Evolutionary conservation across 352 stramenopile genomes (phyloP).

Genomic region (Aphanomyces euteiches): DNA sequence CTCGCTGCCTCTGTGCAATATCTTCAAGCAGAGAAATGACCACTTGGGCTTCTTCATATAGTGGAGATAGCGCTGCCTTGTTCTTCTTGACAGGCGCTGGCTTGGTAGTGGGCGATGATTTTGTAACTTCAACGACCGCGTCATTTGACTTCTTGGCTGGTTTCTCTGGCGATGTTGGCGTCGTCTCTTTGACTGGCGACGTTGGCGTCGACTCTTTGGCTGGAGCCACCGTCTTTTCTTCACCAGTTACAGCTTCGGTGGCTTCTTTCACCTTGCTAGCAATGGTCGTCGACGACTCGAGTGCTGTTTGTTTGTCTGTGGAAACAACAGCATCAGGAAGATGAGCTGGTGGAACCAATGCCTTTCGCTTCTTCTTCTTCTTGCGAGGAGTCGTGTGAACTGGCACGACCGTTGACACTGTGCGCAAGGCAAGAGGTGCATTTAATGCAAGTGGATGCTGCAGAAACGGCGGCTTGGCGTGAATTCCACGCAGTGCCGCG

Average conservation of each 20-base stretch:
- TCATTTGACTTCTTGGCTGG: background rate
- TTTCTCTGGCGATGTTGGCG: background rate
- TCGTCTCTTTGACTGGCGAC: background rate
- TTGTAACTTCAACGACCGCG: slow-evolving; percentile 29
- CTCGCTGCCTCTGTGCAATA: slow-evolving; percentile 12
- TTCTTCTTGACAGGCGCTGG: slow-evolving; percentile 4
- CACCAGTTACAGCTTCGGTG: too few species aligned
- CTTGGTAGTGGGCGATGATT: background rate
- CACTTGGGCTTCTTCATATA: slow-evolving; percentile 10
- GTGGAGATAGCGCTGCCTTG: slow-evolving; percentile 5
- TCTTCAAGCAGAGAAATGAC: slow-evolving; percentile 22
- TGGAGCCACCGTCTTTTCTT: background rate
- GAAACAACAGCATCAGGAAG: background rate
- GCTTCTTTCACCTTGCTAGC: background rate
- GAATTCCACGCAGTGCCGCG: background rate
- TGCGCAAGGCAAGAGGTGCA: background rate
- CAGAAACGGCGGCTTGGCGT: background rate
- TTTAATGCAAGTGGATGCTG: slow-evolving; percentile 5
- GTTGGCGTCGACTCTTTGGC: background rate
- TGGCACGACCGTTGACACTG: slow-evolving; percentile 10
- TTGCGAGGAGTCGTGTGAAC: slow-evolving; percentile 13
- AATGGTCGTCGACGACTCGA: background rate
- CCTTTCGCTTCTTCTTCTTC: slow-evolving; percentile 1
- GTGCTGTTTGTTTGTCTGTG: background rate
- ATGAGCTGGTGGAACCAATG: background rate